Conservation (phyloP, 2,329 filamentous ascomycete species). For the Penicillium hesseltinei region DNA sequence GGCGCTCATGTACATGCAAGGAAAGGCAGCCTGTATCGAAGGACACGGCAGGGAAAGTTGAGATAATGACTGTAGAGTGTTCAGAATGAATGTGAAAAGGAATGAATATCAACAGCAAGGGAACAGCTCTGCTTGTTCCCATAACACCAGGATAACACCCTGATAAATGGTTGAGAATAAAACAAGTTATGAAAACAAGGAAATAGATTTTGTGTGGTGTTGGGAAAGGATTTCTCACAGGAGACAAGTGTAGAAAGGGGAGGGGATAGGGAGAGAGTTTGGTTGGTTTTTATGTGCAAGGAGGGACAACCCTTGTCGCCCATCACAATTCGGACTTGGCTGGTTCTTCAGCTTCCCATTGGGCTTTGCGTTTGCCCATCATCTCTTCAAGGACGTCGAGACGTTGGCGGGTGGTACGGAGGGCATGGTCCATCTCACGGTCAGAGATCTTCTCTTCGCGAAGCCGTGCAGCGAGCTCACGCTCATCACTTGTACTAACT, state of each 20-base stretch:
- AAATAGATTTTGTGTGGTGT: conserved; percentile 1
- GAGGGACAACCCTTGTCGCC: not conserved
- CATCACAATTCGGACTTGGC: conserved; percentile 25
- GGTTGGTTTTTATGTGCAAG: not conserved
- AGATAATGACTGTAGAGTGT: not conserved
- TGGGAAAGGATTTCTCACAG: not conserved
- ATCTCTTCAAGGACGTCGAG: conserved; percentile 73
- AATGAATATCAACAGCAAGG: not conserved
- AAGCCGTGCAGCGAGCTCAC: conserved; percentile 56
- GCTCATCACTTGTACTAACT: conserved; percentile 33
- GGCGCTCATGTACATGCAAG: conserved; percentile 25
- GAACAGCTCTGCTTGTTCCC: conserved; percentile 1
- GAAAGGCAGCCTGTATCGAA: conserved; percentile 8
- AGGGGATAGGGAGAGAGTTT: not conserved
- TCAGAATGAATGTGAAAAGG: not conserved
- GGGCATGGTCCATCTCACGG: conserved; percentile 73
- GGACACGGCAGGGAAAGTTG: not conserved
- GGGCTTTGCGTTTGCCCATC: conserved; percentile 57
- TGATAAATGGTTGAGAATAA: not conserved
- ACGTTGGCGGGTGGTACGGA: conserved; percentile 82
- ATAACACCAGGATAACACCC: not conserved
- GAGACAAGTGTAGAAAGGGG: not conserved
- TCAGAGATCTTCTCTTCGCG: conserved; percentile 68
- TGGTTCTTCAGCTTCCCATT: conserved; percentile 18
- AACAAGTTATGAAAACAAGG: not conserved